phyloP scores from a whole-genome alignment of 495 filamentous ascomycete genomes.

The Neurospora sp. region DNA sequence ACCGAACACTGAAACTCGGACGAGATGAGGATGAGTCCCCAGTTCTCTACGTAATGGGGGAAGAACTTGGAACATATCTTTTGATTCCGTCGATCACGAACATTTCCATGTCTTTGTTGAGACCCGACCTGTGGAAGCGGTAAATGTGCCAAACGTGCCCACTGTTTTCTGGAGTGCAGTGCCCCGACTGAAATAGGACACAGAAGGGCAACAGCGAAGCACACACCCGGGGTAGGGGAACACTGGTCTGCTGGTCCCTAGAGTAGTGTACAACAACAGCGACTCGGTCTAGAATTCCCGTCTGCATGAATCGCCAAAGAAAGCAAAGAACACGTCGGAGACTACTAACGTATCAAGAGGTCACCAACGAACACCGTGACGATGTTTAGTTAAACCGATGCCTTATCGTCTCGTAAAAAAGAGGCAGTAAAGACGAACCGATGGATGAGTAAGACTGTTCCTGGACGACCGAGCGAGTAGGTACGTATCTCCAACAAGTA shows the following conservation, averaged over 20 bases:
- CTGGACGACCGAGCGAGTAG: background rate
- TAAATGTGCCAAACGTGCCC: background rate
- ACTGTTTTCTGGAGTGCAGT: background rate
- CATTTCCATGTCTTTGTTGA: background rate
- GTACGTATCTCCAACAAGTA: background rate
- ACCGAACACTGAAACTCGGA: background rate
- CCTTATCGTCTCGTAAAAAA: background rate
- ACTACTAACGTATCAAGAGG: background rate
- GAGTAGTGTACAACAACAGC: background rate
- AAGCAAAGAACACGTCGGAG: background rate
- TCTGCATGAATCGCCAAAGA: background rate
- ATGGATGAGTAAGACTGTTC: background rate
- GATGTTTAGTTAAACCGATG: background rate
- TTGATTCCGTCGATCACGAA: background rate
- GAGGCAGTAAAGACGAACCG: background rate
- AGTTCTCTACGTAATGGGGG: background rate
- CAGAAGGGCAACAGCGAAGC: background rate
- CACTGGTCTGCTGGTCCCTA: background rate
- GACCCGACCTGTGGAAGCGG: background rate
- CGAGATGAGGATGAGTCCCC: background rate
- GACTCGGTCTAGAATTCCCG: background rate
- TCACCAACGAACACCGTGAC: background rate
- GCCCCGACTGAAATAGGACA: background rate
- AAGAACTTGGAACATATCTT: background rate
- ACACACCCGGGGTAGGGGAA: background rate